Conservation (phyloP, 306 rosid species). For the Cucumis melo region DNA sequence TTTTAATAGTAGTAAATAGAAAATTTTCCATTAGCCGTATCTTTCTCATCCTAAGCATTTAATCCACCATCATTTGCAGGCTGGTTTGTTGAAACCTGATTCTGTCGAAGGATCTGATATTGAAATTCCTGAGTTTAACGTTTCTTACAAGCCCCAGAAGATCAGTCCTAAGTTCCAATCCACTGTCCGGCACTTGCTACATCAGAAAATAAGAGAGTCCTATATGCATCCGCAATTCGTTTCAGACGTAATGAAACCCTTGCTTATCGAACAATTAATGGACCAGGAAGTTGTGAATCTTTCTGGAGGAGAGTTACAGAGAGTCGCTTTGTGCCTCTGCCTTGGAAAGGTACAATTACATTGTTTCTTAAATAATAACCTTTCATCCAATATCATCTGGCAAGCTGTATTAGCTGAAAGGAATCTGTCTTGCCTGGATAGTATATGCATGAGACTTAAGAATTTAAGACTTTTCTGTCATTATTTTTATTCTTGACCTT, state of each 20-base stretch:
- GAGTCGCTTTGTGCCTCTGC: slow-evolving; percentile 91
- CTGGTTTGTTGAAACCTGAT: slow-evolving; percentile 95
- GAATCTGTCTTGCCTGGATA: not conserved
- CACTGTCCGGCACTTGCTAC: slow-evolving; percentile 74
- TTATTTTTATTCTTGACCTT: not conserved
- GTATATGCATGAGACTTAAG: not conserved
- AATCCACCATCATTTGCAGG: slow-evolving; percentile 33
- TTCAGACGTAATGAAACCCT: slow-evolving; percentile 98
- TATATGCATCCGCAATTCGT: slow-evolving; percentile 86
- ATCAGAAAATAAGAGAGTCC: slow-evolving; percentile 68
- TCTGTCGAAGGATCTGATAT: slow-evolving; percentile 45
- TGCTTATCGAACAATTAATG: slow-evolving; percentile 93
- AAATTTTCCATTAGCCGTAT: not conserved
- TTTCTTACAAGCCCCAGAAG: slow-evolving; percentile 97
- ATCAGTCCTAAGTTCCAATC: slow-evolving; percentile 78
- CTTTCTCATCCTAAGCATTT: not conserved
- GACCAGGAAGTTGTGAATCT: slow-evolving; percentile 95
- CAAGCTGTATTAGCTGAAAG: not conserved
- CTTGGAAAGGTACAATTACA: slow-evolving; percentile 72
- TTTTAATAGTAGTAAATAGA: not conserved
- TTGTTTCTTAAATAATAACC: not conserved
- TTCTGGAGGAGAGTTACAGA: slow-evolving; percentile 98
- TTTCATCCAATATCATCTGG: not conserved
- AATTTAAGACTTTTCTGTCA: not conserved
- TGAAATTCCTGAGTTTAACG: slow-evolving; percentile 92